phyloP scores from a whole-genome alignment of 2,329 filamentous ascomycete species.

The Phyllosticta capitalensis region DNA sequence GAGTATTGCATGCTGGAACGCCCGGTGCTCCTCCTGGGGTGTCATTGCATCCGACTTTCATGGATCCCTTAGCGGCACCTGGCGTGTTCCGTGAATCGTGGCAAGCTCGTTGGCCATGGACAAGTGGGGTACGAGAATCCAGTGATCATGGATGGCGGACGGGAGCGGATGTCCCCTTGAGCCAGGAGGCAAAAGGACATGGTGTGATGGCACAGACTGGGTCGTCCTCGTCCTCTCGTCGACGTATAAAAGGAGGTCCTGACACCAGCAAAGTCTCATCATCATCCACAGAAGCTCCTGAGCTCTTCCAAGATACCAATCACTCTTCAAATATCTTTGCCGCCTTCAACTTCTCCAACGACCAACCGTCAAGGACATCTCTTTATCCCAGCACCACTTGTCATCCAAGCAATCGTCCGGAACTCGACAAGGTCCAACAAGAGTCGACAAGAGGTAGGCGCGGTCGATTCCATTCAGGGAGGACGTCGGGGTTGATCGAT shows the following conservation, averaged over 20 bases:
- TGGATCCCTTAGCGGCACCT: slow-evolving; percentile 34
- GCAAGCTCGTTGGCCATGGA: slow-evolving; percentile 35
- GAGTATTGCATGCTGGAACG: slow-evolving; percentile 32
- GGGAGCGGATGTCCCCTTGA: slow-evolving; percentile 26
- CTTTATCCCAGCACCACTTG: background rate
- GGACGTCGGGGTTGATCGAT: slow-evolving; percentile 2
- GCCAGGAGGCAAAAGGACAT: slow-evolving; percentile 22
- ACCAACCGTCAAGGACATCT: background rate
- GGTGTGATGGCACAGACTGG: slow-evolving; percentile 19
- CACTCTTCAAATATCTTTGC: slow-evolving; percentile 1
- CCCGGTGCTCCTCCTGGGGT: slow-evolving; percentile 34
- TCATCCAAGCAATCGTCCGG: slow-evolving; percentile 1
- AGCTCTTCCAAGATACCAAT: slow-evolving; percentile 5
- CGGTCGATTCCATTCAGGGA: background rate
- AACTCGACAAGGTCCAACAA: slow-evolving; percentile 1
- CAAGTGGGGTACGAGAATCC: slow-evolving; percentile 33
- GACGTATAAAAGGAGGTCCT: slow-evolving; percentile 33
- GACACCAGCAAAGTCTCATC: slow-evolving; percentile 10
- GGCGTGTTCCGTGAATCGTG: slow-evolving; percentile 34
- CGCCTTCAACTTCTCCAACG: slow-evolving; percentile 7
- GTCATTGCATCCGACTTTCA: slow-evolving; percentile 34
- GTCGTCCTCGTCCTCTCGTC: slow-evolving; percentile 16
- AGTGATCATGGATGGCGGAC: slow-evolving; percentile 28
- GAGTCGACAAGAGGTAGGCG: slow-evolving; percentile 4
- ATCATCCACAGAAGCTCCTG: slow-evolving; percentile 7